Base-by-base conservation (phyloP, 2,329 filamentous ascomycete genomes). In the Fusarium incarnatum region DNA sequence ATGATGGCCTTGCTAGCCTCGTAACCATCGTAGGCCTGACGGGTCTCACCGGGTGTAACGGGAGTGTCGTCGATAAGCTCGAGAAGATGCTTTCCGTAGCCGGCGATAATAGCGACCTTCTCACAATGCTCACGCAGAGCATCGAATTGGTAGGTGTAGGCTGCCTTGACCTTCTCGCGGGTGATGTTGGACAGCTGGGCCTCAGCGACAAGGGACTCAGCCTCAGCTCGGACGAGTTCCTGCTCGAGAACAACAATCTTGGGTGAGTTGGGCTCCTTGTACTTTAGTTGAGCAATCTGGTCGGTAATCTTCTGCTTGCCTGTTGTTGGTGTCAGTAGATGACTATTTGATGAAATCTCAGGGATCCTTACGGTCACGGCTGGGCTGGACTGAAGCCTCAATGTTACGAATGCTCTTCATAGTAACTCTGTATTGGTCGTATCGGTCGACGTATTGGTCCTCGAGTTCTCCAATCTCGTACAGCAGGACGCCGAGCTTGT, bases 401-500 rank as follows among this genome's bases (percentile, higher is more conserved):
- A 99, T 99, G 83, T 99, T 99, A 77, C 96, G 92, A 78, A 99
- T 97, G 81, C 94, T 97, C 91, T 99, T 99, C 84, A 99, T 97
- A 56, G 96, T 99, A 61, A 99, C 92, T 78, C 96, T 94, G 85
- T 98, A 99, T 83, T 99, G 96, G 82, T 99, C 96, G 83, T 99
- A 99, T 78, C 94, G 93, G 82, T 99, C 96, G 81, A 99, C 94
- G 78, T 97, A 98, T 79, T 98, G 94, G 79, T 99, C 94, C 83
- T 99, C 96, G 34, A 98, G 90, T 83, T 99, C 96, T 79, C 94
- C 96, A 76, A 99, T 97, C 83, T 98, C 95, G 85, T 98, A 99
- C 76, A 99, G 92, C 76, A 99, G 86, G 52, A 99, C 96, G 77
- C 96, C 96, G 62, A 99, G 90, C 86, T 99, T 99, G 87, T 99